A percentile compares a stretch with the other conserved stretches of the same genome.
Conservation (phyloP, 805 yeast species). For the Schizosaccharomyces octosporus region DNA sequence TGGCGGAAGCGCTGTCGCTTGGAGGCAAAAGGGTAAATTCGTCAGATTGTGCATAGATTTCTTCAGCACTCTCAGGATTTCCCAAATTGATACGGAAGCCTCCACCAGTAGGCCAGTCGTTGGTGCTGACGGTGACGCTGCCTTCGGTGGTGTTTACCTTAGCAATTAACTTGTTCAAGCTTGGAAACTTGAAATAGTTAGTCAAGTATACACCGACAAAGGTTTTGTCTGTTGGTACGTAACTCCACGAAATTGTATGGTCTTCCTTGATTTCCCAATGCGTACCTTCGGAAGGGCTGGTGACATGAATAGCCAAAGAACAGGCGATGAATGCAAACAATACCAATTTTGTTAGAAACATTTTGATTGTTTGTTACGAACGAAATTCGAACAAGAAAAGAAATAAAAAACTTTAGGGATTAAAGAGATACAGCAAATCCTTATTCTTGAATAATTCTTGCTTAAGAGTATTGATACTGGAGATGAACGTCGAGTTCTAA, state of each 20-base stretch:
- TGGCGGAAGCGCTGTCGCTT: background rate
- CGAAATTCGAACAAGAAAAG: too few species aligned
- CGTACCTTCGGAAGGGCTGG: background rate
- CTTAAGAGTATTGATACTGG: too few species aligned
- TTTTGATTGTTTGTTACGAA: too few species aligned
- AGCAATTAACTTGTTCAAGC: background rate
- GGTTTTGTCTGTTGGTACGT: background rate
- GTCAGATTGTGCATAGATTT: constrained; percentile 1
- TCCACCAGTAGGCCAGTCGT: background rate
- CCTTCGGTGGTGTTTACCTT: background rate
- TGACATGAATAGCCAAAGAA: background rate
- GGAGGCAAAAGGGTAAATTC: background rate
- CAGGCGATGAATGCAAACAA: constrained; percentile 8
- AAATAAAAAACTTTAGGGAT: too few species aligned
- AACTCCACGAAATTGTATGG: background rate
- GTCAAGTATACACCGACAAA: background rate
- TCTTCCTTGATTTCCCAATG: background rate
- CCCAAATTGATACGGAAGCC: background rate
- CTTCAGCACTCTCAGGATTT: background rate
- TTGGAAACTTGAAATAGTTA: background rate
- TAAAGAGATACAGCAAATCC: too few species aligned
- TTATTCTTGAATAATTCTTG: too few species aligned
- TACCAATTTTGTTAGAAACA: background rate
- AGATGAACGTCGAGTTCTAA: too few species aligned
- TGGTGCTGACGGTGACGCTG: background rate